Evolutionary conservation across 2,329 filamentous ascomycete genomes (phyloP).

Genomic region (Fusarium buxicola): DNA sequence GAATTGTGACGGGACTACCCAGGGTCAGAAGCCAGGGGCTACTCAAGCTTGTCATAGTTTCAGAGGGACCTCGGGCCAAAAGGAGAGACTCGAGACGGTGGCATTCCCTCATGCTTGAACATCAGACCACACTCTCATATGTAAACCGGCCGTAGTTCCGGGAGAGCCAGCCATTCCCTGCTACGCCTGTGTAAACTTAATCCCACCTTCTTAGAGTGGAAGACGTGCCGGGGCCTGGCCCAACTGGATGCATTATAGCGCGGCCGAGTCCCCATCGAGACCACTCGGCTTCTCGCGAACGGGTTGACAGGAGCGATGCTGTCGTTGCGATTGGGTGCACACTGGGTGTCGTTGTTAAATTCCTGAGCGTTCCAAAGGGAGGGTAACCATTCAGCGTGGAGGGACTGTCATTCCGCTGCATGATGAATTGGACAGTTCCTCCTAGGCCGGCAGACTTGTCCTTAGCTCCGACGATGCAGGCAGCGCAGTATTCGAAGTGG

Average conservation of each 20-base stretch:
- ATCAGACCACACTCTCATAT: conserved; percentile 1
- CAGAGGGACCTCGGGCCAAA: not conserved
- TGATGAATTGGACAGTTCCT: conserved; percentile 17
- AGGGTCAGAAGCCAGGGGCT: not conserved
- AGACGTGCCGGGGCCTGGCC: not conserved
- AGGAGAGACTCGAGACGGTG: conserved; percentile 7
- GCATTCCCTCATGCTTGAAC: not conserved
- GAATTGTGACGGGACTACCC: not conserved
- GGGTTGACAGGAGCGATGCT: not conserved
- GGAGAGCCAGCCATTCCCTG: conserved; percentile 6
- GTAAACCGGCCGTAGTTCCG: not conserved
- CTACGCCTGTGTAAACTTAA: not conserved
- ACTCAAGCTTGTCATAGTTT: not conserved
- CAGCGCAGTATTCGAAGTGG: conserved; percentile 1
- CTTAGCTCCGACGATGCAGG: not conserved
- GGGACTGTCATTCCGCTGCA: conserved; percentile 18
- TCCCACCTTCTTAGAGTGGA: conserved; percentile 5
- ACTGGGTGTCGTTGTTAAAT: not conserved
- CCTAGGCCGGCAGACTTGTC: not conserved
- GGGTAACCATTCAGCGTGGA: conserved; percentile 19
- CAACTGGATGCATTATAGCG: not conserved
- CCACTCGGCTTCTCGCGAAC: not conserved
- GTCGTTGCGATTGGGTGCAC: not conserved
- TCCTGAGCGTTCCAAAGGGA: conserved; percentile 12
- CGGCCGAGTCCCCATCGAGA: conserved; percentile 6